Percentiles rank a stretch among this genome's conserved stretches.
Conservation (phyloP, 2,329 filamentous ascomycete genomes). For the Sodiomyces alkalinus region DNA sequence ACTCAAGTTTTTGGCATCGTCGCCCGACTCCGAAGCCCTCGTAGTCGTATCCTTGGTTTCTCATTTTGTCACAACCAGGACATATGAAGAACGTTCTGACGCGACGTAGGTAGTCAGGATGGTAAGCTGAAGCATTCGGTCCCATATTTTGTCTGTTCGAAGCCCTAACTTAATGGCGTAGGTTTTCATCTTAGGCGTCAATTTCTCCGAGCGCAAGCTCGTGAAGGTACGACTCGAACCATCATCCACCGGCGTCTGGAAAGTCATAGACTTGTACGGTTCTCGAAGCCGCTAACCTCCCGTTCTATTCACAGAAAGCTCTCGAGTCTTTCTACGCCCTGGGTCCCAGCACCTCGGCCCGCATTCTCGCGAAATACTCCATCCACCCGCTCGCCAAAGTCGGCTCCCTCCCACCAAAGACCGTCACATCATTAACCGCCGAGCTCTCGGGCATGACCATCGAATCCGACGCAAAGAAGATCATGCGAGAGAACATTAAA, state of each 20-base stretch:
- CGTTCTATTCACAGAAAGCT: conserved; percentile 37
- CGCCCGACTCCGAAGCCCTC: no score
- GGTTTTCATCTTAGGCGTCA: conserved; percentile 78
- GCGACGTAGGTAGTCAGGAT: no score
- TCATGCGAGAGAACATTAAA: conserved; percentile 72
- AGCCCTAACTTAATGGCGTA: no score
- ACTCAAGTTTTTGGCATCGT: no score
- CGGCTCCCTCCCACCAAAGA: conserved; percentile 58
- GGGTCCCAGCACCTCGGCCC: conserved; percentile 51
- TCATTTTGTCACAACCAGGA: no score
- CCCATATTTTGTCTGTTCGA: no score
- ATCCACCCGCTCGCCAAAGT: conserved; percentile 76
- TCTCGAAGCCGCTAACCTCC: conserved; percentile 5
- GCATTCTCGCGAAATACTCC: conserved; percentile 75
- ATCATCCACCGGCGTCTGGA: conserved; percentile 3
- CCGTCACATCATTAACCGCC: conserved; percentile 66
- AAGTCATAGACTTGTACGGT: conserved; percentile 1
- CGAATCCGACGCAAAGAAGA: conserved; percentile 69
- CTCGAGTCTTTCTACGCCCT: conserved; percentile 81
- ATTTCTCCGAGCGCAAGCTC: conserved; percentile 70
- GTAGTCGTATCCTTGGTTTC: no score
- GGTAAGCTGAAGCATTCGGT: no score
- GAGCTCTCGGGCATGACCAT: conserved; percentile 87
- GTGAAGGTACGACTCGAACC: conserved; percentile 49
- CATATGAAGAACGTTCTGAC: no score